Base-by-base conservation (phyloP, 2,329 filamentous ascomycete species). In the Saccharata proteae region DNA sequence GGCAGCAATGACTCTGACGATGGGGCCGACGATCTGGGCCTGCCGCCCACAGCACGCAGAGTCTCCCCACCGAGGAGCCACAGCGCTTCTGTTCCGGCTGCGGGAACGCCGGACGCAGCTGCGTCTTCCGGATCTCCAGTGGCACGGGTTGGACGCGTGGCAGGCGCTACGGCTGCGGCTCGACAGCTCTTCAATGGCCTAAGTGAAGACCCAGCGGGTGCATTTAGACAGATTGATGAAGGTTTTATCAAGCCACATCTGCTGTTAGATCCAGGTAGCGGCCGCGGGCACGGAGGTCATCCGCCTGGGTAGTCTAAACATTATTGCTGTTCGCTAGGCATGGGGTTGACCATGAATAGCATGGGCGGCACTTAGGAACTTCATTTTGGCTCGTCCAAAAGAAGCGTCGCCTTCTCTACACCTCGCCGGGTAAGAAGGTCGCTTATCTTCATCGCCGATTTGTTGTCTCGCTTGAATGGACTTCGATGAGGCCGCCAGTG, bases 211-310 rank as follows among this genome's bases (percentile, higher is more conserved):
- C 85, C 92, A 26, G 80, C 82, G 7, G 84, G 80, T 26, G 74
- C 92, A 59, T 93, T 98, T 56, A 77, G 77, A 43, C 86, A 93
- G 58, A 63, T 98, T 38, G 90, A 98, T 53, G 90, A 98, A 56
- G 84, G 86, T 38, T 94, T 85, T 54, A 86, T 96, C 57, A 96
- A 96, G 64, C 88, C 88, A 12, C 82, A 78, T 50, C 59, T 96
- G 34, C 57, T 96, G 41, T 68, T 96, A 13, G 86, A 94, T 57
- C 80, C 57, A 13, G 49, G 48, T 15, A 54, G 53, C 20, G 42
- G 43, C 2, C 14, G 26, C 2, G 26, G 26, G n/a, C n/a, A n/a
- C n/a, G n/a, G n/a, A n/a, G n/a, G n/a, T n/a, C n/a, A n/a, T n/a
- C n/a, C n/a, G n/a, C n/a, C n/a, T n/a, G n/a, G n/a, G n/a, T n/a